Percentiles rank a stretch among this genome's conserved stretches.
phyloP scores from a whole-genome alignment of 2,329 filamentous ascomycete species.

The Paecilomyces formosus region DNA sequence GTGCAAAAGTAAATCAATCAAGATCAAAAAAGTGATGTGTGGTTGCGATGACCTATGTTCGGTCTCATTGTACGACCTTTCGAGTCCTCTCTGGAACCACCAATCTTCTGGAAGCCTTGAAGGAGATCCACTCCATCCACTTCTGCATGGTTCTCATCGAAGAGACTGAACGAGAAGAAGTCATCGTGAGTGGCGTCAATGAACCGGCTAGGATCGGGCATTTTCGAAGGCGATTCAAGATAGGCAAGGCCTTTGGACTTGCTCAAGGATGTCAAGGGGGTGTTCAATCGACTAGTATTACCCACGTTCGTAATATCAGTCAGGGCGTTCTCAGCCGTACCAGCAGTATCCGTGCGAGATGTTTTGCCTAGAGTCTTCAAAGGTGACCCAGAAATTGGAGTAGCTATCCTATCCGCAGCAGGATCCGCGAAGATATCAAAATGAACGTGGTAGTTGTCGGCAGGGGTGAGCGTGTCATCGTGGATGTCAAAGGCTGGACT shows the following conservation, averaged over 20 bases:
- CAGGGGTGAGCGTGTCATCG: slow-evolving; percentile 35
- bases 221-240: slow-evolving; percentile 34
- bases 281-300: slow-evolving; percentile 26
- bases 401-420: slow-evolving; percentile 29
- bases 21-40: slow-evolving; percentile 25
- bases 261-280: slow-evolving; percentile 26
- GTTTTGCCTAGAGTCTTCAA: slow-evolving; percentile 48
- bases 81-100: slow-evolving; percentile 27
- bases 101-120: slow-evolving; percentile 43
- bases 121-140: slow-evolving; percentile 40
- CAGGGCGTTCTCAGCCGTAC: slow-evolving; percentile 44
- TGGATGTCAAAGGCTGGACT: slow-evolving; percentile 46
- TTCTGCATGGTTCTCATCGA: slow-evolving; percentile 36
- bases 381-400: slow-evolving; percentile 43
- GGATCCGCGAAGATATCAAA: slow-evolving; percentile 51
- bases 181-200: slow-evolving; percentile 34
- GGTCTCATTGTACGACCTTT: slow-evolving; percentile 22
- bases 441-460: slow-evolving; percentile 37
- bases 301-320: slow-evolving; percentile 34
- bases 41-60: slow-evolving; percentile 23
- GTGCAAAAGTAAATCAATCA: not conserved
- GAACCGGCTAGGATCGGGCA: slow-evolving; percentile 22
- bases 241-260: slow-evolving; percentile 25
- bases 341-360: slow-evolving; percentile 42
- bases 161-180: slow-evolving; percentile 42